Base-by-base conservation (phyloP, 345 rosid species). In the Populus pruinosa region DNA sequence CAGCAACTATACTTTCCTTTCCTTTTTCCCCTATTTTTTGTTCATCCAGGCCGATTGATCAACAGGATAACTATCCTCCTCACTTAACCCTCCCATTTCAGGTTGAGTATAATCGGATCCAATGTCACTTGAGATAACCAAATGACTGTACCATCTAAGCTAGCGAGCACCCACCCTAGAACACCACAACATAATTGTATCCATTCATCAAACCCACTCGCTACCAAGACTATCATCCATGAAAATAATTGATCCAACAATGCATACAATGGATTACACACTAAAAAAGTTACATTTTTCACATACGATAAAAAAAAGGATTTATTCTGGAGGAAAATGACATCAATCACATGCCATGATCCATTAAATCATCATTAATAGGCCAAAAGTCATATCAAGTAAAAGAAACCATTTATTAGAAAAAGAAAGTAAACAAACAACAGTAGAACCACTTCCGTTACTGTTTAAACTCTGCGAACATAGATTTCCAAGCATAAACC, bases 321-420 rank as follows among this genome's bases (percentile, higher is more conserved):
- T 59, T 50, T 82, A 67, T 71, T 70, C 78, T 62, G 67, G 75
- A 41, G n/a, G 59, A 74, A 70, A 79, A 78, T 74, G 84, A 76
- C 84, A 80, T 76, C 83, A 80, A 71, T 53, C 66, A 83, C 68
- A 84, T 53, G 81, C 70, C 82, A 64, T 43, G 35, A 68, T 73
- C 79, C 85, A 77, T 79, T 73, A 72, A 78, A 73, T 77, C 79
- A 73, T 33, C 74, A 25, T 69, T 76, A 35, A 67, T 69, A 69
- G 78, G 79, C 76, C 79, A 79, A 59, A 79, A 20, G 80, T 88
- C 88, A 84, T 72, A 79, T 86, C 86, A 41, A 35, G 13, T 74
- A 85, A 69, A 76, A 49, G 36, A 49, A 49, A 71, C 5, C 18
- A 27, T 63, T 65, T 75, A 49, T 12, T 27, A 64, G 29, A 33